Base-by-base conservation (phyloP, 768 basidiomycete species). In the Mycena haematopus region DNA sequence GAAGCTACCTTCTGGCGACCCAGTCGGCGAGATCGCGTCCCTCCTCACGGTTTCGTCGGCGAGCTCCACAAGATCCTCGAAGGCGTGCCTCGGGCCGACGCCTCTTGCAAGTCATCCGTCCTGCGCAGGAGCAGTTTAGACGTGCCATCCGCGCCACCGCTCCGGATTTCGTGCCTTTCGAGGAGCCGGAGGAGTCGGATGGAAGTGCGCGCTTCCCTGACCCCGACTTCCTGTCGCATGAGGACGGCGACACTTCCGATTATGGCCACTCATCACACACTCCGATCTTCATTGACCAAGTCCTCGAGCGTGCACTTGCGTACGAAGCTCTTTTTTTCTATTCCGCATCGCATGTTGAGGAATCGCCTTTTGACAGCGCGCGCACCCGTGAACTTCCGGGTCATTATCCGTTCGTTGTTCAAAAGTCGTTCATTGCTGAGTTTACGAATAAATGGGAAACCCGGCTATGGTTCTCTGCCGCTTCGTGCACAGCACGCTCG, bases 361-460 rank as follows among this genome's bases (percentile, higher is more conserved):
- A 4, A 6, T 42, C n/a, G 1, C 15, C 13, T 42, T 42, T 42
- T 42, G 19, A 19, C 14, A 42, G 40, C 6, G 40, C 40, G 10
- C 40, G 40, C 6, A 42, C 40, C 40, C 40, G 40, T 42, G 40
- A 42, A n/a, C 40, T 42, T 19, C 40, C 40, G 40, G 40, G 40
- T 10, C 40, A 42, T n/a, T 42, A 42, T 9, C 40, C 40, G 19
- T 42, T 42, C 40, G 40, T 42, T 8, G 40, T 42, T 2, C 40
- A 42, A 15, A 19, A 42, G 10, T 42, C n/a, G 6, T 42, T 42
- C 40, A 42, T 42, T 10, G 40, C 40, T 8, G 40, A 42, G 10
- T n/a, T 45, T 21, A 45, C 44, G 6, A 24, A 2, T 3, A 45
- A 45, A 14, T 45, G 44, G 44, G 87, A 88, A 88, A 1, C 88